Evolutionary conservation across 106 monocot species (phyloP).

Genomic region (Narthecium ossifragum): DNA sequence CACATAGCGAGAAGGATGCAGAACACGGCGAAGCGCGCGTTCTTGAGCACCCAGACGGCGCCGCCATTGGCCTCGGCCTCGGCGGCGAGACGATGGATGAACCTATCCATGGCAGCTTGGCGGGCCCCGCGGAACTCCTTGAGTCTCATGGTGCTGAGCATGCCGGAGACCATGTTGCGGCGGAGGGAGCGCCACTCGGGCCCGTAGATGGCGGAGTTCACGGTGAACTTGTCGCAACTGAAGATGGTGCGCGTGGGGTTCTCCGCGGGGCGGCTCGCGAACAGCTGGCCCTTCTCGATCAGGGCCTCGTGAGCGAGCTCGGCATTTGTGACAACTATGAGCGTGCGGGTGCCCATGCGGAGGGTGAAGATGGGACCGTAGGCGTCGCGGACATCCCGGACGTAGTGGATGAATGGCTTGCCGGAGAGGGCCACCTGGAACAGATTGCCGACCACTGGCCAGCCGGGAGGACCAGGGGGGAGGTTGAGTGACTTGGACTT

Average conservation of each 20-base stretch:
- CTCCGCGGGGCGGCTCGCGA: slow-evolving; percentile 72
- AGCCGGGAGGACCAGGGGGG: slow-evolving; percentile 73
- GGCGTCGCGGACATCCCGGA: slow-evolving; percentile 32
- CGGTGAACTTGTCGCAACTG: slow-evolving; percentile 88
- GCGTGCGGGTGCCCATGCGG: slow-evolving; percentile 68
- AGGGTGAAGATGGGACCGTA: slow-evolving; percentile 85
- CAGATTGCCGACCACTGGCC: slow-evolving; percentile 87
- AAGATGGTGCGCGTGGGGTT: slow-evolving; percentile 63
- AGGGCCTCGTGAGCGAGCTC: slow-evolving; percentile 82
- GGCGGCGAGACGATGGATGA: slow-evolving; percentile 45
- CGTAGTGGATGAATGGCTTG: slow-evolving; percentile 75
- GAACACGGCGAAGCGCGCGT: slow-evolving; percentile 92
- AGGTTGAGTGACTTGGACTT: slow-evolving; percentile 24
- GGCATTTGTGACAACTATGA: slow-evolving; percentile 57
- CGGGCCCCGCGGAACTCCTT: slow-evolving; percentile 46
- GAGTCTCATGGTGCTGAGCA: slow-evolving; percentile 64
- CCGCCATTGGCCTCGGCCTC: slow-evolving; percentile 53
- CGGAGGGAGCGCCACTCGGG: slow-evolving; percentile 83
- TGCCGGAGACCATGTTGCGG: slow-evolving; percentile 93
- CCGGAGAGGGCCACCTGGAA: slow-evolving; percentile 68
- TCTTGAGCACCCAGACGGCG: slow-evolving; percentile 68
- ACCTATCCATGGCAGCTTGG: slow-evolving; percentile 57
- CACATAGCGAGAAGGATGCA: slow-evolving; percentile 81
- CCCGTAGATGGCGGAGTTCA: slow-evolving; percentile 85
- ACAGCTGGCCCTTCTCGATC: slow-evolving; percentile 51